Evolutionary conservation across 768 basidiomycete genomes (phyloP).

Genomic region (Pulveroboletus ravenelii): DNA sequence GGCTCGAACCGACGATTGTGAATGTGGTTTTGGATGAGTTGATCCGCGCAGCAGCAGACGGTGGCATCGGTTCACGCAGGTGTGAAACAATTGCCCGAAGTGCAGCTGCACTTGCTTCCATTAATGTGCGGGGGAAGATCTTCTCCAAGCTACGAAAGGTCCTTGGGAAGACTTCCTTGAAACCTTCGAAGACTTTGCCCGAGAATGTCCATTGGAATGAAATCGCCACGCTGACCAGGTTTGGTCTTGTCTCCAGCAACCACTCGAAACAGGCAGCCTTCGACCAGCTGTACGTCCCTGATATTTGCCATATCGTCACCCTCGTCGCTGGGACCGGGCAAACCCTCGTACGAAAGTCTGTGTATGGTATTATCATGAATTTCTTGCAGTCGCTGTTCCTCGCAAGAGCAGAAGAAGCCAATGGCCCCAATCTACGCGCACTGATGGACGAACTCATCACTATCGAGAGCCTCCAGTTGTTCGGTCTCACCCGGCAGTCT

Average conservation of each 20-base stretch:
- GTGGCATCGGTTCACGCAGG: conserved; percentile 67
- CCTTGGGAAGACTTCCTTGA: conserved; percentile 66
- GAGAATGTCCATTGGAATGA: conserved; percentile 79
- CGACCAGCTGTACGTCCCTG: conserved; percentile 77
- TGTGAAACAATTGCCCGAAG: conserved; percentile 76
- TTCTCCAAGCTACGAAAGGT: conserved; percentile 77
- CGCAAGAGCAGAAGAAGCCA: conserved; percentile 52
- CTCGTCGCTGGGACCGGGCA: conserved; percentile 76
- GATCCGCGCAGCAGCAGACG: conserved; percentile 77
- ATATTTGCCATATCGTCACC: conserved; percentile 74
- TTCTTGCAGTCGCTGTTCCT: conserved; percentile 73
- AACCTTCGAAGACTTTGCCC: conserved; percentile 55
- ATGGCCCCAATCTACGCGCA: conserved; percentile 53
- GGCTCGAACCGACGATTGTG: conserved; percentile 58
- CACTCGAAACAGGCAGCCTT: conserved; percentile 58
- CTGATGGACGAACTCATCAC: conserved; percentile 59
- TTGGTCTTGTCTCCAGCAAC: conserved; percentile 69
- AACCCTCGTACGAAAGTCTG: conserved; percentile 67
- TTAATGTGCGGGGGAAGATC: conserved; percentile 73
- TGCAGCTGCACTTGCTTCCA: conserved; percentile 68
- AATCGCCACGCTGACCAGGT: conserved; percentile 72
- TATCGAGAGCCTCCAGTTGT: conserved; percentile 56
- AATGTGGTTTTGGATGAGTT: conserved; percentile 79
- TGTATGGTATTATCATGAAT: conserved; percentile 80
- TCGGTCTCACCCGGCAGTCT: conserved; percentile 64